These are phyloP conservation scores for Colletotrichum sp. DNA, from an alignment of 2,329 filamentous ascomycete genomes.

Conservation along the genomic window DNA sequence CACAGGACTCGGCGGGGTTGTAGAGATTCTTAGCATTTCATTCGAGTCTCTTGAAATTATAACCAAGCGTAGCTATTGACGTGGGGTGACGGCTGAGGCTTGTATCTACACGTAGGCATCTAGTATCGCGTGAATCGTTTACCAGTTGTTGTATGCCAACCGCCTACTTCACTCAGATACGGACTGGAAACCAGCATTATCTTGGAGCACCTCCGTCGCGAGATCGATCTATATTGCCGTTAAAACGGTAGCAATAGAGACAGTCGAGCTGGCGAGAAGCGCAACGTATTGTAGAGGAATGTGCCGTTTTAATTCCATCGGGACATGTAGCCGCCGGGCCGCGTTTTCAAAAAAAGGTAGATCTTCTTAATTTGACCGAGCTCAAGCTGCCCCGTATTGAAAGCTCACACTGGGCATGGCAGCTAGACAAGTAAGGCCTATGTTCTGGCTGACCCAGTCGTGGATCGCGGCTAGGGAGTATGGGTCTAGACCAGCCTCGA, in stretches of 20 bases:
- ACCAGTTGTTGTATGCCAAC: background rate
- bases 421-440: no score
- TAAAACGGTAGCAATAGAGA: conserved; percentile 48
- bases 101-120: no score
- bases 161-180: conserved; percentile 29
- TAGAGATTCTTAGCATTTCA: background rate
- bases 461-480: conserved; percentile 33
- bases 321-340: conserved; percentile 27
- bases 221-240: conserved; percentile 54
- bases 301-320: conserved; percentile 37
- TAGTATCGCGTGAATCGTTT: no score
- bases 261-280: conserved; percentile 41
- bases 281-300: conserved; percentile 46
- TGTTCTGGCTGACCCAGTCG: no score
- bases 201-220: conserved; percentile 28
- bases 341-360: conserved; percentile 30
- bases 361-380: conserved; percentile 23
- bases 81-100: no score
- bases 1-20: background rate
- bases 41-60: background rate
- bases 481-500: background rate
- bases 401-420: no score
- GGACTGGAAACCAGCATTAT: conserved; percentile 41
- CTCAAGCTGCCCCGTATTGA: no score
- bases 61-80: background rate